These are phyloP conservation scores for Cicer chorassanicum DNA, from an alignment of 306 rosid species.

Conservation along the genomic window DNA sequence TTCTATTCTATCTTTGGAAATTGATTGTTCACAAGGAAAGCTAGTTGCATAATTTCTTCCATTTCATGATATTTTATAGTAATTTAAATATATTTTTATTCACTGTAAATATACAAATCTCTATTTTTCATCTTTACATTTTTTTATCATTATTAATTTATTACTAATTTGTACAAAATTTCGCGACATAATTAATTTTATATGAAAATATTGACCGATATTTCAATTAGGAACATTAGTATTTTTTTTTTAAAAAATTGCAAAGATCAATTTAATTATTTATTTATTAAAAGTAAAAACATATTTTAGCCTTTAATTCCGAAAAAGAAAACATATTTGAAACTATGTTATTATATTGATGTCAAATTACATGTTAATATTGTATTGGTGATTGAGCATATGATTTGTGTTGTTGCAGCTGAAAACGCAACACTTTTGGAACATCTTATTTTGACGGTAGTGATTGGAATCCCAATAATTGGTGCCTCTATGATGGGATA, in stretches of 20 bases:
- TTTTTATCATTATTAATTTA: too few relatives aligned
- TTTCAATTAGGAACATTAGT: too few relatives aligned
- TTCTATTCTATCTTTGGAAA: neutral
- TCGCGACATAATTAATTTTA: too few relatives aligned
- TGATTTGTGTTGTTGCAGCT: slow-evolving; percentile 53
- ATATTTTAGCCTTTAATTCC: too few relatives aligned
- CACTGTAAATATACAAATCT: too few relatives aligned
- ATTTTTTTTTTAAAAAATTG: too few relatives aligned
- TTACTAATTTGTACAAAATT: too few relatives aligned
- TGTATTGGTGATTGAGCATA: neutral
- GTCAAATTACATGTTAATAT: neutral
- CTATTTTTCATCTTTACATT: too few relatives aligned
- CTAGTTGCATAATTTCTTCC: neutral
- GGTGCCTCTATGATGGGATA: slow-evolving; percentile 65
- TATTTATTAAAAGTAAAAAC: too few relatives aligned
- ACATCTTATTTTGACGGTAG: slow-evolving; percentile 58
- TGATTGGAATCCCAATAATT: slow-evolving; percentile 71
- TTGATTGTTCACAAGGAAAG: neutral
- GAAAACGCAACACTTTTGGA: slow-evolving; percentile 78
- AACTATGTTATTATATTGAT: neutral
- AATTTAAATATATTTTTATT: neutral
- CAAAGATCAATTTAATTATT: too few relatives aligned
- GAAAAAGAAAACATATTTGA: neutral
- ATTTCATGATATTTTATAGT: neutral
- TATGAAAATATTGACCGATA: too few relatives aligned